Conservation (phyloP, 306 rosid genomes). For the Vicia villosa region DNA sequence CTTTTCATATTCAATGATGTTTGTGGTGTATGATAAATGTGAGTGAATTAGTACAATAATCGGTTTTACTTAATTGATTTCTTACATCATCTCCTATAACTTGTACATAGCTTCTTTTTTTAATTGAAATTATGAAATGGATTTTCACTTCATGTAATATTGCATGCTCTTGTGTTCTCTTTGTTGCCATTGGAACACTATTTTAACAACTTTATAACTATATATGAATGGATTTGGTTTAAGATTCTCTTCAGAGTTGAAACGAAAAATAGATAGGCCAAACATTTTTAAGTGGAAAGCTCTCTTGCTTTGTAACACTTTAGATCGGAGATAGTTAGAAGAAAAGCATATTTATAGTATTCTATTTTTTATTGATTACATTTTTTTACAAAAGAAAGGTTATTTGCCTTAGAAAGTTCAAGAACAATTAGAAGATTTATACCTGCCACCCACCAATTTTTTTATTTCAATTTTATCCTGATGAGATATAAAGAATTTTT, state of each 20-base stretch:
- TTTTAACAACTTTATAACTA: neutral
- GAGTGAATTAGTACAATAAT: conserved; percentile 35
- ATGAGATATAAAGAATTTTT: no score
- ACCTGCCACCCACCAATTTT: no score
- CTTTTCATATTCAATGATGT: conserved; percentile 9
- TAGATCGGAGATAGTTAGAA: no score
- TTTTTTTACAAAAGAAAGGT: no score
- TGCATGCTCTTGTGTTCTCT: neutral
- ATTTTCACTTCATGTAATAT: neutral
- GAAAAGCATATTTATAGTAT: no score
- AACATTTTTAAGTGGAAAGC: no score
- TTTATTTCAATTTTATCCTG: no score
- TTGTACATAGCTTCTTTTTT: conserved; percentile 49
- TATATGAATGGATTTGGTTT: neutral
- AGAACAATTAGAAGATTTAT: no score
- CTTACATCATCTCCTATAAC: conserved; percentile 30
- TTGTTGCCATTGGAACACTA: neutral
- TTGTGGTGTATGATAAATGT: conserved; percentile 26
- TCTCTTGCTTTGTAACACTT: no score
- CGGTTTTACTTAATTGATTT: conserved; percentile 33
- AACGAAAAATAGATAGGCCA: no score
- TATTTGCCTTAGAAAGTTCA: no score
- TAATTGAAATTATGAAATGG: conserved; percentile 23
- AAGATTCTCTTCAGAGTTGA: neutral
- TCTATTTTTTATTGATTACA: no score